Percentiles rank a stretch among this genome's conserved stretches.
Conservation (phyloP, 2,329 filamentous ascomycete species). For the Aureobasidium melanogenum region DNA sequence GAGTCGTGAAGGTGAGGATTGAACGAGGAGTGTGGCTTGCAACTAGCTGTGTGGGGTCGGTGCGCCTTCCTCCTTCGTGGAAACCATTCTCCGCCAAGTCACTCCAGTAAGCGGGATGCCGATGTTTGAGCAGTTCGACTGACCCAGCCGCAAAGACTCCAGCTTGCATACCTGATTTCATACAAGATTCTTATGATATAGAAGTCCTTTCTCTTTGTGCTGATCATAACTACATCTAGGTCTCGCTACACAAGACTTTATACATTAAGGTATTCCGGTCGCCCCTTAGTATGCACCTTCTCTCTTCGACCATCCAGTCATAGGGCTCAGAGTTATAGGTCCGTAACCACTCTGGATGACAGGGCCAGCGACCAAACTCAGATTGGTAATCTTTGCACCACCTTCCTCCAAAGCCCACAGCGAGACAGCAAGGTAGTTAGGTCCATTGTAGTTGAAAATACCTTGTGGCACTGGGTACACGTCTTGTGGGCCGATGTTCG, state of each 20-base stretch:
- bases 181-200: background rate
- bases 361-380: constrained; percentile 22
- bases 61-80: background rate
- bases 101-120: background rate
- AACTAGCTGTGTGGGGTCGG: background rate
- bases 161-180: background rate
- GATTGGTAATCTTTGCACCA: constrained; percentile 47
- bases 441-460: constrained; percentile 60
- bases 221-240: background rate
- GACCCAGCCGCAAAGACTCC: background rate
- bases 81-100: background rate
- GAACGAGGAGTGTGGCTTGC: background rate
- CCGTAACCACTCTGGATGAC: constrained; percentile 28
- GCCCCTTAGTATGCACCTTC: constrained; percentile 24
- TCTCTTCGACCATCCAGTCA: constrained; percentile 23
- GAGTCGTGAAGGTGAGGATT: background rate
- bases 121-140: background rate
- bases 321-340: constrained; percentile 20
- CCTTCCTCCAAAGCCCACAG: constrained; percentile 56
- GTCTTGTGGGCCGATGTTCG: constrained; percentile 67
- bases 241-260: background rate
- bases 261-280: background rate
- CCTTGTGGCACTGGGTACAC: constrained; percentile 65
- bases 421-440: constrained; percentile 59
- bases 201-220: background rate